These are phyloP conservation scores for Aspergillus sparsus DNA, from an alignment of 495 filamentous ascomycete species.

Conservation along the genomic window DNA sequence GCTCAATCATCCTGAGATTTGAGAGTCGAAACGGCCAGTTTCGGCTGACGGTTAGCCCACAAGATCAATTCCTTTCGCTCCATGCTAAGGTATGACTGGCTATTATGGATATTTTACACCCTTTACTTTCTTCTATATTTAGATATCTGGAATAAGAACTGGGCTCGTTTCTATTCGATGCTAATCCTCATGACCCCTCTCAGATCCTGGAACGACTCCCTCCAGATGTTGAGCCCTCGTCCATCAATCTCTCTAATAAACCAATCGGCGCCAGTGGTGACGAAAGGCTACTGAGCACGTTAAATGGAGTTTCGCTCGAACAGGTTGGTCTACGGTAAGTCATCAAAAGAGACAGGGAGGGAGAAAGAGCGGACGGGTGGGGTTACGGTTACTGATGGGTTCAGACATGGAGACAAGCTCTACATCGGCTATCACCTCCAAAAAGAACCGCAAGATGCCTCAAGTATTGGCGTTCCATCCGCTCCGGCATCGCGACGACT, in stretches of 20 bases:
- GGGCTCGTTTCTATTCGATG: not conserved
- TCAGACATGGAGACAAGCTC: conserved; percentile 86
- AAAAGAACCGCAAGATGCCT: conserved; percentile 50
- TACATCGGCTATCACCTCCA: conserved; percentile 76
- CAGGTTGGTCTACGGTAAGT: conserved; percentile 71
- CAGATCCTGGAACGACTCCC: conserved; percentile 67
- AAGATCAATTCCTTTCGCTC: conserved; percentile 48
- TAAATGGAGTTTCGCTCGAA: conserved; percentile 66
- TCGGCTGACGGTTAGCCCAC: conserved; percentile 50
- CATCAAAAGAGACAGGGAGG: conserved; percentile 1
- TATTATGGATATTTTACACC: too few relatives aligned
- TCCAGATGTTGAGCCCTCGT: conserved; percentile 68
- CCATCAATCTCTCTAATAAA: conserved; percentile 77
- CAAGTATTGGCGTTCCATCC: conserved; percentile 34
- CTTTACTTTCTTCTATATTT: not conserved
- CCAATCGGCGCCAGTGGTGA: conserved; percentile 74
- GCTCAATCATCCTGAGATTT: conserved; percentile 52
- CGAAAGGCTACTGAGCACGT: conserved; percentile 64
- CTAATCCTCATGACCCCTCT: conserved; percentile 9
- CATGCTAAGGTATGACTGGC: conserved; percentile 40
- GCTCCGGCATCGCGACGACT: conserved; percentile 50
- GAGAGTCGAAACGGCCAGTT: conserved; percentile 60
- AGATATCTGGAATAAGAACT: not conserved
- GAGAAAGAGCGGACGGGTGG: conserved; percentile 20
- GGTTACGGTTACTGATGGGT: not conserved